Percentiles rank a stretch among this genome's conserved stretches.
These are phyloP conservation scores for Sugiyamaella chiloensis DNA, from an alignment of 805 yeast genomes.

Conservation along the genomic window DNA sequence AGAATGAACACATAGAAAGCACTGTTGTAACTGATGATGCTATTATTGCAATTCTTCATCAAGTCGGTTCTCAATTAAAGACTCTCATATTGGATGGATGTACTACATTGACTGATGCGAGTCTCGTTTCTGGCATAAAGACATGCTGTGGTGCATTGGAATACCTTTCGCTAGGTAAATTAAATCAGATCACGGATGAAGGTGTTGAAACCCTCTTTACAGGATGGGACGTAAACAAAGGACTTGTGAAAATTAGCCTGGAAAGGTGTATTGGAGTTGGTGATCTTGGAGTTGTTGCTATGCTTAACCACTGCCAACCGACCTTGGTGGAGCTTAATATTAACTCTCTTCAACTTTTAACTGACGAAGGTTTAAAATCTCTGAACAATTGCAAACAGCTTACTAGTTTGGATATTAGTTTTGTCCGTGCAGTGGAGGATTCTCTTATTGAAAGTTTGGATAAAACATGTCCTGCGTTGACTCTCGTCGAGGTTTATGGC, in stretches of 20 bases:
- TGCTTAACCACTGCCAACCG: constrained; percentile 58
- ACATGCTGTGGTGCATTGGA: constrained; percentile 57
- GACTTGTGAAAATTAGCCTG: constrained; percentile 58
- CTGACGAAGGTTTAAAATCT: constrained; percentile 36
- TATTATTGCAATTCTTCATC: constrained; percentile 51
- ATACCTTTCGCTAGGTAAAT: constrained; percentile 51
- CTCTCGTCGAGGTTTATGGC: constrained; percentile 77
- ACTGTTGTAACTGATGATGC: constrained; percentile 64
- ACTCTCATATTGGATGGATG: constrained; percentile 71
- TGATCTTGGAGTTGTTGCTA: constrained; percentile 57
- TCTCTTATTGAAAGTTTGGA: constrained; percentile 56
- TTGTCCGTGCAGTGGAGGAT: constrained; percentile 75
- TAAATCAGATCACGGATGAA: constrained; percentile 67
- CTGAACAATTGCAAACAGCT: constrained; percentile 51
- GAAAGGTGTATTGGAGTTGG: constrained; percentile 64
- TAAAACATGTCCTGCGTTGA: constrained; percentile 56
- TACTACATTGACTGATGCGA: constrained; percentile 62
- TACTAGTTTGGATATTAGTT: constrained; percentile 71
- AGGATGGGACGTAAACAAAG: constrained; percentile 48
- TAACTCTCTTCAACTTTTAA: constrained; percentile 65
- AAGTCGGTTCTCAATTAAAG: constrained; percentile 54
- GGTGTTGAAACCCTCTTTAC: constrained; percentile 60
- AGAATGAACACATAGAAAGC: constrained; percentile 38
- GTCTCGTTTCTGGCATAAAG: constrained; percentile 50
- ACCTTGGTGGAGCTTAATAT: constrained; percentile 68